Conservation (phyloP, 768 basidiomycete genomes). For the Roridomyces roridus region DNA sequence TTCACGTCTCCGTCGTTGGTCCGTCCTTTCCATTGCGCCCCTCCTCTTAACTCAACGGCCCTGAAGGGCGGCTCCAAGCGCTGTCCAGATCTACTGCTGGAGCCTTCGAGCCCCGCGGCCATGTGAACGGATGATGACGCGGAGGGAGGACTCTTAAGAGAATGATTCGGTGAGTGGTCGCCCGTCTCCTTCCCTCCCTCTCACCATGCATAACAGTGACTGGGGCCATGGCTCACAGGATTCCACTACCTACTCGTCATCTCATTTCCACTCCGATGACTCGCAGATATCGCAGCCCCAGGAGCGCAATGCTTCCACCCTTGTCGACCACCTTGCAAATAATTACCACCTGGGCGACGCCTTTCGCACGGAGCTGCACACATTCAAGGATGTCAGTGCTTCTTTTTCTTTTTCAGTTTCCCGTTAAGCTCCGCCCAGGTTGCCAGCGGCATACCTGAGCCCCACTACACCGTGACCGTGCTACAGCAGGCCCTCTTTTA, state of each 20-base stretch:
- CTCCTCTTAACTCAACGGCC: too few relatives aligned
- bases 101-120: too few relatives aligned
- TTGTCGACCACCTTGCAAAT: conserved; percentile 3
- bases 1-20: too few relatives aligned
- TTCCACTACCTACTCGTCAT: not conserved
- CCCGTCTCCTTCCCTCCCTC: too few relatives aligned
- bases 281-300: not conserved
- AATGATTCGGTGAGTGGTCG: too few relatives aligned
- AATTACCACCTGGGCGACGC: not conserved
- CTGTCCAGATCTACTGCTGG: too few relatives aligned
- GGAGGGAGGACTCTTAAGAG: too few relatives aligned
- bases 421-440: not conserved
- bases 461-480: not conserved
- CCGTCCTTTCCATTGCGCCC: too few relatives aligned
- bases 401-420: not conserved
- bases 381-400: not conserved
- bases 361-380: not conserved
- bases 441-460: not conserved
- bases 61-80: too few relatives aligned
- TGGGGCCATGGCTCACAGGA: too few relatives aligned
- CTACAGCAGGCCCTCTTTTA: not conserved
- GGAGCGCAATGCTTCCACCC: not conserved
- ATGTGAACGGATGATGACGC: too few relatives aligned
- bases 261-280: not conserved
- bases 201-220: too few relatives aligned